These are phyloP conservation scores for Babesia bigemina DNA, from an alignment of 169 alveolate genomes.

Conservation along the genomic window DNA sequence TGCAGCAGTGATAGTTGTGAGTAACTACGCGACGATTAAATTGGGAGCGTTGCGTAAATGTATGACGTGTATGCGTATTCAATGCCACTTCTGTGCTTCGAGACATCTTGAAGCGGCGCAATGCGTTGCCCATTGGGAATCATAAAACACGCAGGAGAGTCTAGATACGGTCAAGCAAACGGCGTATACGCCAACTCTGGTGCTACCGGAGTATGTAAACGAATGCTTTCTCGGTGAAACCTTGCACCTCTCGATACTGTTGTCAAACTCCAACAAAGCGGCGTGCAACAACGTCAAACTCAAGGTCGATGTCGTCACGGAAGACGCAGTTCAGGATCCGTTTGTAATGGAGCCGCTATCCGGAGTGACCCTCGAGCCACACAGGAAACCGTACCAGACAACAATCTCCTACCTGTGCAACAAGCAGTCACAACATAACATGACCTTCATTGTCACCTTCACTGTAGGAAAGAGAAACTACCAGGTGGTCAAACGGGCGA, in stretches of 20 bases:
- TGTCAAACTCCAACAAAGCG: constrained; percentile 30
- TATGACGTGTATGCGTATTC: not conserved
- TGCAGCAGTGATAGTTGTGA: no score
- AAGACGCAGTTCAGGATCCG: constrained; percentile 12
- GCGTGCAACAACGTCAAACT: constrained; percentile 26
- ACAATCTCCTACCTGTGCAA: constrained; percentile 13
- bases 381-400: constrained; percentile 30
- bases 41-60: not conserved
- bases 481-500: constrained; percentile 28
- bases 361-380: constrained; percentile 27
- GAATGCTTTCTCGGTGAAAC: constrained; percentile 53
- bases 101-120: not conserved
- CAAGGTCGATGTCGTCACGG: constrained; percentile 44
- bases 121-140: not conserved
- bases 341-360: constrained; percentile 10
- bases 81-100: not conserved
- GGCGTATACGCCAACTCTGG: constrained; percentile 20
- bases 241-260: constrained; percentile 31
- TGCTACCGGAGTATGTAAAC: constrained; percentile 44
- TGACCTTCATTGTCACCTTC: constrained; percentile 36
- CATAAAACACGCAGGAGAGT: constrained; percentile 8
- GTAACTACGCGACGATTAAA: not conserved
- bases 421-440: constrained; percentile 10
- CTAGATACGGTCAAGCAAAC: constrained; percentile 5
- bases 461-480: constrained; percentile 18